These are phyloP conservation scores for Diaporthe velutina DNA, from an alignment of 2,329 filamentous ascomycete genomes.

Conservation along the genomic window DNA sequence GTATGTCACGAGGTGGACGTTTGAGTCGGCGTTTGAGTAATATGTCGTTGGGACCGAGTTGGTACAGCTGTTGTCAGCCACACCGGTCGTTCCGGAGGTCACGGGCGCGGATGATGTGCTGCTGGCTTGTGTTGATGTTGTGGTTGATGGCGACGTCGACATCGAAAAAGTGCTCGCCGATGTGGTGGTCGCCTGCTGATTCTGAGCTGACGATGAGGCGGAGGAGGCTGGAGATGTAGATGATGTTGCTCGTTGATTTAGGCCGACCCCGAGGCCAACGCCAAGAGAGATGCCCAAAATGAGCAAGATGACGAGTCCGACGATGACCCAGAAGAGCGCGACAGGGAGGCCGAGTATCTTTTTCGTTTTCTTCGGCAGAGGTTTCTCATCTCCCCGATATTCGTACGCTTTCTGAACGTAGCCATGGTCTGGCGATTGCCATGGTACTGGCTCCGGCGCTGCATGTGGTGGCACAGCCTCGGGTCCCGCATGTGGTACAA, in stretches of 20 bases:
- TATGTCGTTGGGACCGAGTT: background rate
- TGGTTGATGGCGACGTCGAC: background rate
- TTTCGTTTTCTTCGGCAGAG: background rate
- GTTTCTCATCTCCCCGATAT: background rate
- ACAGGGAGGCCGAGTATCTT: conserved; percentile 7
- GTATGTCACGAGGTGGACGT: background rate
- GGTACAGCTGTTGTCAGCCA: conserved; percentile 20
- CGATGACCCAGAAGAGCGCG: conserved; percentile 4
- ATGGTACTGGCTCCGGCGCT: background rate
- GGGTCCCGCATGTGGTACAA: background rate
- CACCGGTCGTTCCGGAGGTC: conserved; percentile 9
- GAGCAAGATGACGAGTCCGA: background rate
- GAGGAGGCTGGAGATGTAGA: background rate
- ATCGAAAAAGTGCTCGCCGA: background rate
- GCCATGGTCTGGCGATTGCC: background rate
- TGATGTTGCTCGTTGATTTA: background rate
- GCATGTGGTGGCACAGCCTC: conserved; percentile 1
- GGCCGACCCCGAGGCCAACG: conserved; percentile 11
- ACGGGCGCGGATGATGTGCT: conserved; percentile 20
- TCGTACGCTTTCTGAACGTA: conserved; percentile 5
- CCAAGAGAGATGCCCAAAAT: conserved; percentile 1
- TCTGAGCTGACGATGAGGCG: background rate
- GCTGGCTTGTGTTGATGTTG: background rate
- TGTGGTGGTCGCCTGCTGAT: background rate
- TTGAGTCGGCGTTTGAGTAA: background rate